Conservation (phyloP, 1,284 basidiomycete species). For the Sporisorium graminicola region DNA sequence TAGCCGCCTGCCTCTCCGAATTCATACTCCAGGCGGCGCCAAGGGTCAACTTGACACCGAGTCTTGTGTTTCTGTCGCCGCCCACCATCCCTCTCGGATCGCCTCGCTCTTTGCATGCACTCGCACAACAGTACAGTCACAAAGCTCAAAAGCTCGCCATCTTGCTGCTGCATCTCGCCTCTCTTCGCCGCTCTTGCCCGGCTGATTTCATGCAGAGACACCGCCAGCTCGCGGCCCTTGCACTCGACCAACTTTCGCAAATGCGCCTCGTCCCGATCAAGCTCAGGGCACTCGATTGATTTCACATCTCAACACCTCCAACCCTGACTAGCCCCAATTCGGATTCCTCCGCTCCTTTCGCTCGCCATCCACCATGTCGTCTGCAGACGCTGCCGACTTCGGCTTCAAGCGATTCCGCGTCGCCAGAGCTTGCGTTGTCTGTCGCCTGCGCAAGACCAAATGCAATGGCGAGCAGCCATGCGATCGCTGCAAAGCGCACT, state of each 20-base stretch:
- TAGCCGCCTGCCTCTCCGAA: background rate
- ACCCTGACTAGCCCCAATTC: background rate
- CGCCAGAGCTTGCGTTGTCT: constrained; percentile 42
- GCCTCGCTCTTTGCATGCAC: too few species aligned
- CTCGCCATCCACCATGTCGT: constrained; percentile 30
- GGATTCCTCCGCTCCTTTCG: background rate
- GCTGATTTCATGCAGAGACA: background rate
- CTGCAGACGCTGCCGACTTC: constrained; percentile 49
- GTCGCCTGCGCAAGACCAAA: constrained; percentile 48
- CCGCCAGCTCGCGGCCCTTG: background rate
- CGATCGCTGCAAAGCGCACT: constrained; percentile 50
- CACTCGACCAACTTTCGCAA: background rate
- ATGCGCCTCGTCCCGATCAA: background rate
- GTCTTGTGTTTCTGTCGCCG: background rate
- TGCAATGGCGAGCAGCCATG: constrained; percentile 54
- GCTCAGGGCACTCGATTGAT: background rate
- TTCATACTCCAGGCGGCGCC: background rate
- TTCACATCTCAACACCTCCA: background rate
- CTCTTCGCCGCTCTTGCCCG: background rate
- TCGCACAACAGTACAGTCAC: background rate
- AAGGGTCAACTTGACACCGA: background rate
- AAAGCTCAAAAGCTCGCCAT: background rate
- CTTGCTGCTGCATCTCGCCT: background rate
- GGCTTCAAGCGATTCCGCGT: constrained; percentile 52
- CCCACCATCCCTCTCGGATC: background rate